These are phyloP conservation scores for Castanea crenata DNA, from an alignment of 306 rosid species.

Conservation along the genomic window DNA sequence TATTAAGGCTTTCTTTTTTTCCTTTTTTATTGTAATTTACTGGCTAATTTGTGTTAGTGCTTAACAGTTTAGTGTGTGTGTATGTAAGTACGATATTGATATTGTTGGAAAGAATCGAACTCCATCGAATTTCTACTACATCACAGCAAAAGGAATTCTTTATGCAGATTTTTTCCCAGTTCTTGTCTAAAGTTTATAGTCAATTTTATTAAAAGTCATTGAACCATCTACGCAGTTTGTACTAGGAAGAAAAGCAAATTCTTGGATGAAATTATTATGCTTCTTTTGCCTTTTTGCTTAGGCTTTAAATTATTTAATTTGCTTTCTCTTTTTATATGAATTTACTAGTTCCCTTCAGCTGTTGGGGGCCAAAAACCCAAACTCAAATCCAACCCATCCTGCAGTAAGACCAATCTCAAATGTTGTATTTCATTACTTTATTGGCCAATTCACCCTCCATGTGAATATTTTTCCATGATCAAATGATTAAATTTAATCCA, in stretches of 20 bases:
- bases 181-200: constrained; percentile 9
- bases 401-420: too few relatives aligned
- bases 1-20: neutral
- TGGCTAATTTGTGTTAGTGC: constrained; percentile 4
- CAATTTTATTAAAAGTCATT: neutral
- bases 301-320: neutral
- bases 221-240: constrained; percentile 6
- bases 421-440: too few relatives aligned
- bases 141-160: constrained; percentile 17
- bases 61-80: constrained; percentile 24
- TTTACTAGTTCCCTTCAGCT: too few relatives aligned
- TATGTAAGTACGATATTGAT: constrained; percentile 24
- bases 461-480: too few relatives aligned
- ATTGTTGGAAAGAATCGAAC: neutral
- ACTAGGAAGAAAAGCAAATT: neutral
- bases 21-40: neutral
- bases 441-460: too few relatives aligned
- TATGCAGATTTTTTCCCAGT: neutral
- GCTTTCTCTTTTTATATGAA: neutral
- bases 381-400: too few relatives aligned
- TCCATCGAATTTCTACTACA: constrained; percentile 2
- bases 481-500: too few relatives aligned
- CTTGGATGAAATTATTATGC: neutral
- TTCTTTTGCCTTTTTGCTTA: neutral
- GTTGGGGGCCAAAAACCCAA: too few relatives aligned